Base-by-base conservation (phyloP, 495 filamentous ascomycete species). In the Tetracladium setigerum region DNA sequence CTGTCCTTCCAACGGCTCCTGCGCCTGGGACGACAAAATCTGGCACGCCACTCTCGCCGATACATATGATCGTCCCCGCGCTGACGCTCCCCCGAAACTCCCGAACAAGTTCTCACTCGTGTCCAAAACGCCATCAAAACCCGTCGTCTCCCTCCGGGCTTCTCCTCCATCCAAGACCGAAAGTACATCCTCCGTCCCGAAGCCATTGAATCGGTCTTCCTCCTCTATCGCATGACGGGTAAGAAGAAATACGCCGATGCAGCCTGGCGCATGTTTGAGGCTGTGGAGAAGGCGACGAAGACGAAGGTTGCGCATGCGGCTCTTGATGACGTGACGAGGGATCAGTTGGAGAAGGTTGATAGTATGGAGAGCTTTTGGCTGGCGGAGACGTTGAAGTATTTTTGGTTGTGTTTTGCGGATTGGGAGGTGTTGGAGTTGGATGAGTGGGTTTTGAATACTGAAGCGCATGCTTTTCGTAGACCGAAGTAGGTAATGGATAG, bases 351-450 rank as follows among this genome's bases (percentile, higher is more conserved):
- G 22, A 55, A 62, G 50, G 48, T 64, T 41, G 67, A 72, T 54
- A 69, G 65, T 42, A 70, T 69, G 69, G 69, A 72, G 58, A 71
- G 69, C 37, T 88, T 86, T 60, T 86, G 81, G 80, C 63, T 83
- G 30, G 78, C 80, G 11, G 86, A 90, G 69, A 84, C 86, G 33
- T 59, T 90, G 44, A 90, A 90, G 62, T 90, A 90, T 54, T 89
- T 86, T 54, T 90, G 87, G 59, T 66, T 89, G 14, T 70, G 85
- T 4, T 88, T 86, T 62, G 79, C 76, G 39, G 81, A 85, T 33
- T 82, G 83, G 14, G 73, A 71, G 41, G 66, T 83, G n/a, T 71
- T 92, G 38, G 85, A 79, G 59, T 63, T 95, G 53, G 88, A 95
- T 66, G 82, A 92, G 50, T 95, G 78, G 72, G 86, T 95, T 32